Base-by-base conservation (phyloP, 352 stramenopile genomes). In the Phytophthora fragariae region DNA sequence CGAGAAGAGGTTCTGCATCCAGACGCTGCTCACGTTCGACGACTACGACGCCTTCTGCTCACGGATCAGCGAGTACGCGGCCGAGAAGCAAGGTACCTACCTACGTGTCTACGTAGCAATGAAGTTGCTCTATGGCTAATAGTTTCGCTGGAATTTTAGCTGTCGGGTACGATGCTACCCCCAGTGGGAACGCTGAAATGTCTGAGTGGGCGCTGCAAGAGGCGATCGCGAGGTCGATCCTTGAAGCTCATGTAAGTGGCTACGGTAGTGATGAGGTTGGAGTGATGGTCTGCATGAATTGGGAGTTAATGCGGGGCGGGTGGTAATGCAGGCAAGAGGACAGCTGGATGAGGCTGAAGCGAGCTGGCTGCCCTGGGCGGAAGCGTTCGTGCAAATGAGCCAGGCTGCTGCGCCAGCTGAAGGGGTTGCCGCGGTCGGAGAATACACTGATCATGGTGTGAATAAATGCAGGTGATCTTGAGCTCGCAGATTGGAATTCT, bases 21-120 rank as follows among this genome's bases (percentile, higher is more conserved):
- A 93, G 70, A 93, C 80, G 29, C 76, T 93, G 52, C 76, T 95
- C 10, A 80, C 88, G 15, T 93, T 92, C 55, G 84, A 93, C 47
- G 76, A 92, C 61, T 95, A 84, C 62, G 73, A 79, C 21, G 72
- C 79, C 10, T 95, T 95, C n/a, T 79, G 76, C 56, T 69, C 73
- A 2, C 77, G 80, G 24, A 93, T 95, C 50, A 80, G 62, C 27
- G 70, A 85, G 59, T 95, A 88, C 39, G 82, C 83, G 1, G 69
- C 72, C 0, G 75, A 85, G 61, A 85, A 87, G 31, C 71, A 65
- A 82, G 69, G 77, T 82, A 27, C 24, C 24, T 27, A 27, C 24
- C 24, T 27, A 27, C 24, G 1, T 3, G 2, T 3, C 2, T 27
- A 27, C 24, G 24, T 27, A 3, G 24, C 24, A 27, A 2, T 27